Evolutionary conservation across 2,329 filamentous ascomycete species (phyloP), one percentile per base, ranked within the genome.

Genomic region (Aspergillaceae sp.): DNA sequence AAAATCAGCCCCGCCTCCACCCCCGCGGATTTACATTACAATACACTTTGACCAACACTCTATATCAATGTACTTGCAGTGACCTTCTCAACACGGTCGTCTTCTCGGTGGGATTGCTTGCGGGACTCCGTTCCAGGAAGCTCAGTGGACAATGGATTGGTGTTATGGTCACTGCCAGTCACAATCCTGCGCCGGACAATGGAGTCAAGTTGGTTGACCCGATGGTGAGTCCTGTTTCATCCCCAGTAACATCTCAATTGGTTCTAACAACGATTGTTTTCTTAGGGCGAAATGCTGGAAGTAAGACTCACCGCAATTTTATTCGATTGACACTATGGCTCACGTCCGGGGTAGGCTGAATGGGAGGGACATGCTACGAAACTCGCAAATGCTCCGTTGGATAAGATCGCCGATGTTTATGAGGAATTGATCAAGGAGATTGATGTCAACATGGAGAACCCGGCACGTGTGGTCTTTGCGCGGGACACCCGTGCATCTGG

Each of bases 141-240:
- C 80, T 94, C 58, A 84, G 84, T 65, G 85, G 89, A 54, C 87
- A 94, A 73, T 85, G 87, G 58, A 94, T 98, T 62, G 92, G 92
- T 62, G 84, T 98, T 56, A 95, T 95, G 89, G 86, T 95, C 67
- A 95, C 89, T 37, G 89, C 89, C 51, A 94, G 87, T 61, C 89
- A 95, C 75, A 95, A 95, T 70, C 87, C 87, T 11, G 84, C 89
- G 32, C 77, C 81, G 57, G 89, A 95, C 70, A 95, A 95, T 67
- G 89, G 89, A 43, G 85, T 95, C 66, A 95, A 95, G 77, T 81
- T 98, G 56, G 88, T 98, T 52, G 92, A 98, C 68, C 92, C 92
- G 8, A 86, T 94, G 83, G 79, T 82, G 48, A 54, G 62, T 58
- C 29, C 19, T 29, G 11, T 26, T 36, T 19, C 19, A 19, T 19